phyloP scores from a whole-genome alignment of 495 filamentous ascomycete genomes.

The Lichina pygmaea region DNA sequence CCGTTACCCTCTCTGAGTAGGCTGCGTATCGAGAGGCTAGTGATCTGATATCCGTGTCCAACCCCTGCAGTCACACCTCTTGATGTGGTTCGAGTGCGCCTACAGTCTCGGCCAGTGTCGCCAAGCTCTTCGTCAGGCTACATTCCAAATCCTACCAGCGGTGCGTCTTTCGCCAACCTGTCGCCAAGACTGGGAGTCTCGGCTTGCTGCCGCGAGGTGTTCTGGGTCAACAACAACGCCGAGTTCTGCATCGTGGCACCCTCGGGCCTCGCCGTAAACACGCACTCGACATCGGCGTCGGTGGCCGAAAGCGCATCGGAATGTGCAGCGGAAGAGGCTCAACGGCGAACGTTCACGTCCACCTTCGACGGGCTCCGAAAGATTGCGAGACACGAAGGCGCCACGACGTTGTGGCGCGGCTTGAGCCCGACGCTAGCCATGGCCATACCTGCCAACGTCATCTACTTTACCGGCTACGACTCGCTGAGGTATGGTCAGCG shows the following conservation, averaged over 20 bases:
- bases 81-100: constrained; percentile 83
- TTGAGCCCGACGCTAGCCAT: constrained; percentile 79
- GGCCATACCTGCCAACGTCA: constrained; percentile 87
- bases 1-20: neutral
- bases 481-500: constrained; percentile 47
- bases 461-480: constrained; percentile 98
- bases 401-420: constrained; percentile 72
- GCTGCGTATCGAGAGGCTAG: neutral
- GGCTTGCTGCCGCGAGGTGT: constrained; percentile 87
- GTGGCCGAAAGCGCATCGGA: constrained; percentile 21
- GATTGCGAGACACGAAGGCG: constrained; percentile 85
- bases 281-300: constrained; percentile 8
- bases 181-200: constrained; percentile 71
- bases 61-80: constrained; percentile 54
- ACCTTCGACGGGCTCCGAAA: constrained; percentile 82
- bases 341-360: constrained; percentile 59
- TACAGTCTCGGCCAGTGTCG: constrained; percentile 36
- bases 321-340: constrained; percentile 69
- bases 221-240: constrained; percentile 73
- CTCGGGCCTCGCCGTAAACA: constrained; percentile 5
- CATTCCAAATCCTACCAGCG: too few relatives aligned
- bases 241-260: constrained; percentile 48
- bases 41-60: too few relatives aligned
- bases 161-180: constrained; percentile 28
- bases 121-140: constrained; percentile 3